phyloP scores from a whole-genome alignment of 768 basidiomycete genomes.

The Naganishia kalamii region DNA sequence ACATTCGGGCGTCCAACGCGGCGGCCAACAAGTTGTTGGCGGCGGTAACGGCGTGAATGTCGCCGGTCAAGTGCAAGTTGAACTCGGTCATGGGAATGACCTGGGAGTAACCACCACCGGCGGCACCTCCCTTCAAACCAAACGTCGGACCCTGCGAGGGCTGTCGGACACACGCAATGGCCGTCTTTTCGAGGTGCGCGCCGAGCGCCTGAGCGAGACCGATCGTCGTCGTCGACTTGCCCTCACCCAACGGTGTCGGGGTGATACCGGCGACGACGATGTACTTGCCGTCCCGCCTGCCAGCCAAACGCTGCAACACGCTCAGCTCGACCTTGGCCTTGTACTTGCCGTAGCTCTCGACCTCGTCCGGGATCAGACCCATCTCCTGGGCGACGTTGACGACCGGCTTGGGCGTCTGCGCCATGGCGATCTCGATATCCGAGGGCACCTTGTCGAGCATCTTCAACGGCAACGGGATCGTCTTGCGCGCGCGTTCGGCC shows the following conservation, averaged over 20 bases:
- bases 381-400: constrained; percentile 78
- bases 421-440: constrained; percentile 93
- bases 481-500: constrained; percentile 58
- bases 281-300: constrained; percentile 89
- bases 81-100: constrained; percentile 99
- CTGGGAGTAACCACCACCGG: constrained; percentile 95
- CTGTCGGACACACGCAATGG: constrained; percentile 95
- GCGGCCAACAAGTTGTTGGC: constrained; percentile 96
- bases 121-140: constrained; percentile 98
- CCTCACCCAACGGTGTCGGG: constrained; percentile 92
- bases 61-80: constrained; percentile 67
- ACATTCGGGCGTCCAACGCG: constrained; percentile 91
- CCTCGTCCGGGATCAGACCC: constrained; percentile 73
- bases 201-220: constrained; percentile 94
- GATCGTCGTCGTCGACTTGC: constrained; percentile 96
- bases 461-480: constrained; percentile 72
- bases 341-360: constrained; percentile 90
- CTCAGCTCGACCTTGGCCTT: constrained; percentile 95
- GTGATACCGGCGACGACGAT: constrained; percentile 94
- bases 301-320: constrained; percentile 72
- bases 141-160: constrained; percentile 98
- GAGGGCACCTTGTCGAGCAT: constrained; percentile 81
- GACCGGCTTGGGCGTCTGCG: constrained; percentile 86
- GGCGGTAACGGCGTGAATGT: constrained; percentile 95
- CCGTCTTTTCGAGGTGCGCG: constrained; percentile 82